A percentile compares a stretch with the other conserved stretches of the same genome.
Evolutionary conservation across 176 grass and related monocot species (phyloP).

Genomic region (Bonia amplexicaulis): DNA sequence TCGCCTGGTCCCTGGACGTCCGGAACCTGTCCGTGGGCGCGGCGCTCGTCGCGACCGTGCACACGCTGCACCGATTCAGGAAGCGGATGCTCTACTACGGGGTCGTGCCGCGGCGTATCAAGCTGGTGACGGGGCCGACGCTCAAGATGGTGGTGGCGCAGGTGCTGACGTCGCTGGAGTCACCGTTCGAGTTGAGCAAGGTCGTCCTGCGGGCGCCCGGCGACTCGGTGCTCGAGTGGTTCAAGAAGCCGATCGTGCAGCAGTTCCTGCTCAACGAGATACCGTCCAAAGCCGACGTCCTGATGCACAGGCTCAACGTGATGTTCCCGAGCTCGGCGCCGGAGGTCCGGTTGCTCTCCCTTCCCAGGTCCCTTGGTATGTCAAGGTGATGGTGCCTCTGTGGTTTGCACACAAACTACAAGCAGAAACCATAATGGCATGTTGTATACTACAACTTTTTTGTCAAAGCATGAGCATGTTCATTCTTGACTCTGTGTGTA

Average conservation of each 20-base stretch:
- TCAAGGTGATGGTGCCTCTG: conserved; percentile 38
- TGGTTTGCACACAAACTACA: not conserved
- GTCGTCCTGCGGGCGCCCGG: conserved; percentile 78
- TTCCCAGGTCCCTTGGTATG: conserved; percentile 57
- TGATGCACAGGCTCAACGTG: conserved; percentile 95
- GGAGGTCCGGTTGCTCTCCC: conserved; percentile 57
- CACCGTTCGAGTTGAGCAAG: conserved; percentile 86
- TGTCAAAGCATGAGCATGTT: not conserved
- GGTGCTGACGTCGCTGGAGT: conserved; percentile 65
- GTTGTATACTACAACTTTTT: conserved; percentile 15
- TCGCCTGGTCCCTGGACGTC: conserved; percentile 88
- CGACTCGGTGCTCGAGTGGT: conserved; percentile 78
- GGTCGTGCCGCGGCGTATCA: conserved; percentile 77
- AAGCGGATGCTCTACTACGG: conserved; percentile 97
- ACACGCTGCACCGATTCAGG: conserved; percentile 87
- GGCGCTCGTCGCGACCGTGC: conserved; percentile 60
- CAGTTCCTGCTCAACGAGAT: conserved; percentile 97
- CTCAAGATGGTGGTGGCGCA: conserved; percentile 89
- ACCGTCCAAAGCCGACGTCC: conserved; percentile 78
- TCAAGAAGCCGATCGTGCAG: conserved; percentile 96
- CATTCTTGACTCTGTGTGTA: not conserved
- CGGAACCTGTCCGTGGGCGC: conserved; percentile 71
- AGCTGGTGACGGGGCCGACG: conserved; percentile 80
- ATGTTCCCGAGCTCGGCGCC: conserved; percentile 84
- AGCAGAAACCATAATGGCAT: conserved; percentile 20